These are phyloP conservation scores for Cryptosporidium sp. DNA, from an alignment of 169 alveolate species.

Conservation along the genomic window DNA sequence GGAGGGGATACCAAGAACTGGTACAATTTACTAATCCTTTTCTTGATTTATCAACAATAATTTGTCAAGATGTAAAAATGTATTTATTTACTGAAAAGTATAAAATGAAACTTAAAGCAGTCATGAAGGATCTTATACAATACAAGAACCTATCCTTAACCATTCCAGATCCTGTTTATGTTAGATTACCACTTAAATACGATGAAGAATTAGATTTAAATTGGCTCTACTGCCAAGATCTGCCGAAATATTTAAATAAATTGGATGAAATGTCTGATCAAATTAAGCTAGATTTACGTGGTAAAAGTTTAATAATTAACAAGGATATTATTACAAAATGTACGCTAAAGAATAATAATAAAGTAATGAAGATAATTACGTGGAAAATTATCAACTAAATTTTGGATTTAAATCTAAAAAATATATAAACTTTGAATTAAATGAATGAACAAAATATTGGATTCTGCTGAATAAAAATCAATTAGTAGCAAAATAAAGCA, in stretches of 20 bases:
- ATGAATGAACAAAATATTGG: not conserved
- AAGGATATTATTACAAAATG: conserved; percentile 9
- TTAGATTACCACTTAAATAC: conserved; percentile 27
- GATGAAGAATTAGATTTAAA: conserved; percentile 1
- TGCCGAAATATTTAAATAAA: not conserved
- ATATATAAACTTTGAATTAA: not conserved
- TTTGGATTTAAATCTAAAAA: not conserved
- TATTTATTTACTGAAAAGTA: conserved; percentile 23
- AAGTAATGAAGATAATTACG: not conserved
- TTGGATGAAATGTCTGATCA: not conserved
- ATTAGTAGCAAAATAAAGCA: too few relatives aligned
- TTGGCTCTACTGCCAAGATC: conserved; percentile 11
- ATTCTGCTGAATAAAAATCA: too few relatives aligned
- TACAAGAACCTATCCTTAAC: not conserved
- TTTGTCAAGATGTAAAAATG: conserved; percentile 32
- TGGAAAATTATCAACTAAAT: conserved; percentile 12
- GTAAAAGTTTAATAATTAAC: not conserved
- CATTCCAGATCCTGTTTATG: conserved; percentile 25
- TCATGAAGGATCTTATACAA: not conserved
- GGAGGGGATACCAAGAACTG: conserved; percentile 54
- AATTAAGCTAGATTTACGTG: conserved; percentile 20
- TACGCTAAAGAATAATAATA: conserved; percentile 1
- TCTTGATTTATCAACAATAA: conserved; percentile 14
- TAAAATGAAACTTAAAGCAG: not conserved
- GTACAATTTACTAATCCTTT: conserved; percentile 9